Evolutionary conservation across 1,284 basidiomycete species (phyloP).

Genomic region (Cystobasidium sp.): DNA sequence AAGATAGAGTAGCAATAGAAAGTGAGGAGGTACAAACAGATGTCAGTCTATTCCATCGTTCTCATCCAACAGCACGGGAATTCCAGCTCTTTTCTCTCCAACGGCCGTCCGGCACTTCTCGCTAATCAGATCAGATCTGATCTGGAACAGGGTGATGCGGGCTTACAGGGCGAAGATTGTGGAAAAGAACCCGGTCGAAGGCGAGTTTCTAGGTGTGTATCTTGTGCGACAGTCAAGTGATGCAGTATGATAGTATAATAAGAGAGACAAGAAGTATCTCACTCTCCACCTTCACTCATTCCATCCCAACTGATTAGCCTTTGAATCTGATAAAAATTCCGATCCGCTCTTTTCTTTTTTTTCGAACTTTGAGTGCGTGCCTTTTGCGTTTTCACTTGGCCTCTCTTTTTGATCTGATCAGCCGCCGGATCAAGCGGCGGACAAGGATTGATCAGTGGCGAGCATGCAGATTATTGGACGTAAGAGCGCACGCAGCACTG

Average conservation of each 20-base stretch:
- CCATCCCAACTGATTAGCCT: no score
- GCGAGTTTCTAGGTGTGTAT: no score
- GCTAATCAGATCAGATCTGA: conserved; percentile 25
- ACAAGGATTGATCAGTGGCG: neutral
- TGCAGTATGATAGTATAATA: no score
- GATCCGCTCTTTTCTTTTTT: no score
- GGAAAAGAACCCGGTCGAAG: neutral
- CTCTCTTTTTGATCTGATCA: neutral
- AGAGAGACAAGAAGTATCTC: no score
- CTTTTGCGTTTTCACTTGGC: neutral
- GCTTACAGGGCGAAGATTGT: neutral
- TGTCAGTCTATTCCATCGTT: neutral
- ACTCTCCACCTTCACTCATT: no score
- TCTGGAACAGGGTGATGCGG: neutral
- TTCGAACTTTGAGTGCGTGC: neutral
- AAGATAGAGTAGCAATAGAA: neutral
- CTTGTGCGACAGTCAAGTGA: no score
- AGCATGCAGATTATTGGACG: neutral
- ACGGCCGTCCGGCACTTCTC: neutral
- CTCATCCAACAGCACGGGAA: neutral
- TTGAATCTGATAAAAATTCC: no score
- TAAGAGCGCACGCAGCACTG: no score
- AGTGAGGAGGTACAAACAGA: no score
- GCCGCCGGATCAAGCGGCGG: neutral
- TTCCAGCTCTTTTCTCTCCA: neutral